Evolutionary conservation across 2,329 filamentous ascomycete genomes (phyloP), one percentile per base, ranked within the genome.

Genomic region (Fusarium illudens): DNA sequence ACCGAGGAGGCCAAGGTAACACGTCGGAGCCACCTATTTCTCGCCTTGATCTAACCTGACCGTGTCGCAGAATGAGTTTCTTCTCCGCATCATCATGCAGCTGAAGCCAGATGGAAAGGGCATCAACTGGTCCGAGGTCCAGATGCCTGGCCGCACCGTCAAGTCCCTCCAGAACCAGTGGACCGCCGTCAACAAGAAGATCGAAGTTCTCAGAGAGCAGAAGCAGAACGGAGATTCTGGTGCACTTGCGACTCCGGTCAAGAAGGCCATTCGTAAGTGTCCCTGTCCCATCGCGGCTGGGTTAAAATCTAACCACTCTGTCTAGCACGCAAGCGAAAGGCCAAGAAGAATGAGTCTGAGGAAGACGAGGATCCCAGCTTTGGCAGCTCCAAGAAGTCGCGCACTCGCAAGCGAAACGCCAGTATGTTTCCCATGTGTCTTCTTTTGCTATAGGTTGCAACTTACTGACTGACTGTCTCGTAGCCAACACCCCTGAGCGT

Each of bases 111-210:
- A 77, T 3, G 76, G 76, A 3, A 75, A 72, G 12, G 17, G 68
- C 6, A 78, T 81, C 64, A 77, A 79, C 46, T 82, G 79, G 79
- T 58, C 63, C 2, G 65, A 64, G 4, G 69, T 82, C 25, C 67
- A 70, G 22, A 79, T 82, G 73, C 76, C 77, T 0, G 78, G 77
- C 0, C 78, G 80, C 8, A 81, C 79, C 2, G 60, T 69, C 20
- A 82, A 82, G 62, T 78, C 78, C 3, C 64, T 82, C 0, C 72
- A 78, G 64, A 76, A 78, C 39, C 73, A 75, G 58, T 82, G 79
- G 80, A 76, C 75, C 1, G 75, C 71, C 11, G 74, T 81, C 20
- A 75, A 76, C 25, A 80, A 80, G 30, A 67, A 72, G 4, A 75
- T 80, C 10, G 69, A 73, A 0, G 79, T 80, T 1, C 69, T 82